Percentiles rank a stretch among this genome's conserved stretches.
phyloP scores from a whole-genome alignment of 2,329 filamentous ascomycete genomes.

The Ascosphaera pollenicola region DNA sequence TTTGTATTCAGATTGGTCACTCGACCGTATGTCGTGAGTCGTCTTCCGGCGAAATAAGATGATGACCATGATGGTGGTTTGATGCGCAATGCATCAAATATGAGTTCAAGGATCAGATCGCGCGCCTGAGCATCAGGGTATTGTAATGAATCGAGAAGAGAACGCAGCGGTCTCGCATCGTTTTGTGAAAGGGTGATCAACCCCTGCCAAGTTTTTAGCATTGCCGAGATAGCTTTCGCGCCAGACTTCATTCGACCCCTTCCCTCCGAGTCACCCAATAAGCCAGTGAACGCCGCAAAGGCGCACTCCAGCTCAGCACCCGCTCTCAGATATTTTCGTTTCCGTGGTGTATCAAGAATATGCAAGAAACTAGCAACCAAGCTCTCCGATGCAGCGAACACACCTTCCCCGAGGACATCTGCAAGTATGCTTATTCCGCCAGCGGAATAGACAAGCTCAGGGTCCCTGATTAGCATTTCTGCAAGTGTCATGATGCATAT shows the following conservation, averaged over 20 bases:
- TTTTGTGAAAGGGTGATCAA: slow-evolving; percentile 76
- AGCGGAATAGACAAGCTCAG: slow-evolving; percentile 55
- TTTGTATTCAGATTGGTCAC: slow-evolving; percentile 62
- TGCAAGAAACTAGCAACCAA: slow-evolving; percentile 73
- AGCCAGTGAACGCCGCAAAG: slow-evolving; percentile 85
- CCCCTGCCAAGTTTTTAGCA: slow-evolving; percentile 85
- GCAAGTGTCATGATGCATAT: slow-evolving; percentile 87
- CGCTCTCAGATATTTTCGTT: slow-evolving; percentile 60
- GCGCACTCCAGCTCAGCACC: slow-evolving; percentile 76
- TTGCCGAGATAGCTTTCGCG: slow-evolving; percentile 73
- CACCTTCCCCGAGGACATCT: slow-evolving; percentile 77
- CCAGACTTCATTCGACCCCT: slow-evolving; percentile 59
- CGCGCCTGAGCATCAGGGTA: slow-evolving; percentile 33
- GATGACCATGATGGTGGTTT: slow-evolving; percentile 90
- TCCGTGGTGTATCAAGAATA: slow-evolving; percentile 63
- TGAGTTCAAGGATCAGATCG: slow-evolving; percentile 67
- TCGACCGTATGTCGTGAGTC: slow-evolving; percentile 89
- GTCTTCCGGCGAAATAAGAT: slow-evolving; percentile 76
- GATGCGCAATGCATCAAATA: slow-evolving; percentile 69
- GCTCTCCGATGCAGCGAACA: slow-evolving; percentile 81
- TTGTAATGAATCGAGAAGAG: slow-evolving; percentile 46
- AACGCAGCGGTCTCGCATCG: slow-evolving; percentile 63
- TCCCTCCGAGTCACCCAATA: slow-evolving; percentile 31
- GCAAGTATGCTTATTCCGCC: slow-evolving; percentile 72
- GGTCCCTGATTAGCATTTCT: slow-evolving; percentile 75